These are phyloP conservation scores for Carnegiea gigantea DNA, from an alignment of 179 eudicot genomes.

Conservation along the genomic window DNA sequence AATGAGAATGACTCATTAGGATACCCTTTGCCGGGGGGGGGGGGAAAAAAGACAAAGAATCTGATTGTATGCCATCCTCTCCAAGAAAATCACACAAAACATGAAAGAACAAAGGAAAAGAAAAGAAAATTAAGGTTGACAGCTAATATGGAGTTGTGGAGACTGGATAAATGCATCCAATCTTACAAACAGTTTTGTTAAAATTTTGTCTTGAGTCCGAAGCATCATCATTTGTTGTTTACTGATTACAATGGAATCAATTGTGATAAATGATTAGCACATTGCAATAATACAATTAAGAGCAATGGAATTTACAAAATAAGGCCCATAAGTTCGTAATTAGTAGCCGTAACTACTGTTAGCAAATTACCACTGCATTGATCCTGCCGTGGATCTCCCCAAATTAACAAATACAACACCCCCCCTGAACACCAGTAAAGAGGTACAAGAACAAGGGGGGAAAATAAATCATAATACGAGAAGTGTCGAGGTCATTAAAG, in stretches of 20 bases:
- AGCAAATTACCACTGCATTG: neutral
- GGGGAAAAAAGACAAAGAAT: neutral
- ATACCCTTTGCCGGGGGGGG: neutral
- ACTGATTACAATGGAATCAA: neutral
- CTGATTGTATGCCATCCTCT: neutral
- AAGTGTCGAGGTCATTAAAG: neutral
- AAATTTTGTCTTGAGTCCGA: no score
- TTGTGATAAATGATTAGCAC: no score
- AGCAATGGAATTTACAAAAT: neutral
- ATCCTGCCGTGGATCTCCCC: no score
- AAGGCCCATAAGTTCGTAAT: neutral
- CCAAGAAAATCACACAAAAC: constrained; percentile 4
- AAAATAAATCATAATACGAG: neutral
- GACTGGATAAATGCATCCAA: neutral
- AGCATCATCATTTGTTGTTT: no score
- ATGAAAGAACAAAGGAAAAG: neutral
- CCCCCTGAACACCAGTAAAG: no score
- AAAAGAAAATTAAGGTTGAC: neutral
- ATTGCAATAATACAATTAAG: neutral
- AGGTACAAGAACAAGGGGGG: neutral
- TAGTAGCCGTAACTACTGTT: neutral
- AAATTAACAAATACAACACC: neutral
- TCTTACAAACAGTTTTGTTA: neutral
- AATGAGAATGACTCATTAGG: neutral
- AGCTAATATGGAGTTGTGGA: neutral